Evolutionary conservation across 2,329 filamentous ascomycete genomes (phyloP).

Genomic region (Aspergillus oerlinghausenensis): DNA sequence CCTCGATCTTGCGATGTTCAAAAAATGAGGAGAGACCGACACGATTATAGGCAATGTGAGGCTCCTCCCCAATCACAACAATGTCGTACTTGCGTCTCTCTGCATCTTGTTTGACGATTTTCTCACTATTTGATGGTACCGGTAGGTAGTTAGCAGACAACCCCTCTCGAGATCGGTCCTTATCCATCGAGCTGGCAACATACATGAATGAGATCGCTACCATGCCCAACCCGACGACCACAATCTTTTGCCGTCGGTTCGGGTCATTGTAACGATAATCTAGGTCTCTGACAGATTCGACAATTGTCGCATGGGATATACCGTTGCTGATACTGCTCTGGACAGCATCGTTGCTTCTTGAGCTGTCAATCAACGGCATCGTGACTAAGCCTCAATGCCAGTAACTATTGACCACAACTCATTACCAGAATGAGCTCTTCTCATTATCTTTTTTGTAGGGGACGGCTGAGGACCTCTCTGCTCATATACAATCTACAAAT

Average conservation of each 20-base stretch:
- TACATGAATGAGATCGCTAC: conserved; percentile 85
- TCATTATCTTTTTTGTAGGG: conserved; percentile 6
- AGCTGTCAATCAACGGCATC: conserved; percentile 30
- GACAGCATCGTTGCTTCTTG: conserved; percentile 20
- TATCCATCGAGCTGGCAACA: conserved; percentile 35
- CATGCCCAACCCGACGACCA: conserved; percentile 88
- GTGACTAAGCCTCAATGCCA: conserved; percentile 3
- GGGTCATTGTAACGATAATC: conserved; percentile 4
- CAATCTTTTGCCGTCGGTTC: conserved; percentile 56
- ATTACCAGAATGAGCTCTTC: not conserved
- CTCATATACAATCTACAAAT: not conserved
- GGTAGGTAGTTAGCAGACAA: not conserved
- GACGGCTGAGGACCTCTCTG: not conserved
- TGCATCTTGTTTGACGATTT: conserved; percentile 78
- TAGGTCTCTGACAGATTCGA: conserved; percentile 4
- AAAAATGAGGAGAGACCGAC: conserved; percentile 89
- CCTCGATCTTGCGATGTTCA: conserved; percentile 76
- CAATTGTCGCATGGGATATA: conserved; percentile 1
- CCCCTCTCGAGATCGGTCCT: not conserved
- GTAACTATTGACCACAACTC: conserved; percentile 2
- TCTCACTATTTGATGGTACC: conserved; percentile 59
- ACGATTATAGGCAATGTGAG: conserved; percentile 84
- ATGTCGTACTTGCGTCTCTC: conserved; percentile 72
- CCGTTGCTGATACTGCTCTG: conserved; percentile 16
- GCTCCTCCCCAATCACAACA: conserved; percentile 80